Conservation (phyloP, 129 eudicot species). For the Cynara cardunculus region DNA sequence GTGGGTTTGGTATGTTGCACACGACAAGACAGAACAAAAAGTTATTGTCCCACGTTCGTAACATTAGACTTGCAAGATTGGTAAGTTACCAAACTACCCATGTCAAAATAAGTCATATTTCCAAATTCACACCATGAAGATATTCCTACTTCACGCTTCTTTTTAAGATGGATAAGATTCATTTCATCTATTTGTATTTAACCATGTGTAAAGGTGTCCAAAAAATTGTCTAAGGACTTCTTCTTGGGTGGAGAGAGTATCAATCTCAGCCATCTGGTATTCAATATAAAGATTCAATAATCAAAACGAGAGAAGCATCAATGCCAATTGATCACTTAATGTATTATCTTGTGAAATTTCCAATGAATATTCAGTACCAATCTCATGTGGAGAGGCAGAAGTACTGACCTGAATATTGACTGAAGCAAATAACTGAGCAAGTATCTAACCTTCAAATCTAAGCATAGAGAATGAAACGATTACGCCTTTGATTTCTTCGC, state of each 20-base stretch:
- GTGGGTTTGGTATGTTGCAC: neutral
- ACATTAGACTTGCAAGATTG: neutral
- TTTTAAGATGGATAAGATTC: neutral
- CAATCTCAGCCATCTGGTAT: neutral
- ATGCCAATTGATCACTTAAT: slow-evolving; percentile 7
- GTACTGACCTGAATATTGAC: neutral
- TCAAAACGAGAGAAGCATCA: neutral
- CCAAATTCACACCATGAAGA: neutral
- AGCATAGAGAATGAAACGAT: slow-evolving; percentile 3
- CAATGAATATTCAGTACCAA: neutral
- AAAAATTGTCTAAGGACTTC: neutral
- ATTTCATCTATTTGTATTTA: neutral
- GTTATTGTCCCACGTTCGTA: neutral
- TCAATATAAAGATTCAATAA: neutral
- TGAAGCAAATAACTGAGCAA: neutral
- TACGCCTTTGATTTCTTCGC: slow-evolving; percentile 55
- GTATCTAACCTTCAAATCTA: slow-evolving; percentile 14
- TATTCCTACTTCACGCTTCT: neutral
- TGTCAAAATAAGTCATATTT: neutral
- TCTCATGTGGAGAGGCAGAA: neutral
- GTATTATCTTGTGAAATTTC: slow-evolving; percentile 9
- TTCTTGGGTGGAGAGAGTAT: neutral
- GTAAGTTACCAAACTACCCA: neutral
- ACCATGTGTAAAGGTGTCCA: neutral
- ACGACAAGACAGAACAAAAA: neutral